Percentiles rank a stretch among this genome's conserved stretches.
Conservation (phyloP, 768 basidiomycete genomes). For the Tricholoma saponaceum region DNA sequence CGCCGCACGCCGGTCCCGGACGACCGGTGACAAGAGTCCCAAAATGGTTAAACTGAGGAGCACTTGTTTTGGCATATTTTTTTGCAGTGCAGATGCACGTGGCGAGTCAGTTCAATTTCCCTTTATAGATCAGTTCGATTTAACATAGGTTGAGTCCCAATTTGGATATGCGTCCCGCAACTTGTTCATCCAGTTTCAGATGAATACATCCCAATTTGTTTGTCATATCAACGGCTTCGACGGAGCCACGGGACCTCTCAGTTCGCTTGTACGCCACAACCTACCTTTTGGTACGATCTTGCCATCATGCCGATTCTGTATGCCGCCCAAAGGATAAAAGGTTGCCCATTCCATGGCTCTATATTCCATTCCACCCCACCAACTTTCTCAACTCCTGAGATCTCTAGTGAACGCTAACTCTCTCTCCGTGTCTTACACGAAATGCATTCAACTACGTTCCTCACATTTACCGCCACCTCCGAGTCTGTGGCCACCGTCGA, state of each 20-base stretch:
- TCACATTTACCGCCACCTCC: conserved; percentile 3
- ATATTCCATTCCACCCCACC: conserved; percentile 18
- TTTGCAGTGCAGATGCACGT: conserved; percentile 7
- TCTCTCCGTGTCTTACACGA: conserved; percentile 1
- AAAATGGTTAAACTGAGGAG: background rate
- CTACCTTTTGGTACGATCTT: conserved; percentile 20
- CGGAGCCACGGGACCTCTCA: conserved; percentile 34
- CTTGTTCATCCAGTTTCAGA: conserved; percentile 5
- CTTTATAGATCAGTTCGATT: conserved; percentile 9
- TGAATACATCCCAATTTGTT: conserved; percentile 13
- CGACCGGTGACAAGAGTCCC: background rate
- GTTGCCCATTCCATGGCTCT: conserved; percentile 15
- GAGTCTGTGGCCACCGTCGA: conserved; percentile 13
- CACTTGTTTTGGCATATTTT: background rate
- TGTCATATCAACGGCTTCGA: conserved; percentile 36
- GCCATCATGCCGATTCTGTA: conserved; percentile 20
- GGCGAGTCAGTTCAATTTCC: conserved; percentile 10
- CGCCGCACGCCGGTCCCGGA: background rate
- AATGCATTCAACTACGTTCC: conserved; percentile 20
- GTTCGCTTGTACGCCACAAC: conserved; percentile 25
- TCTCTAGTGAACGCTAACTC: too few species aligned
- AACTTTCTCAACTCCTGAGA: conserved; percentile 9
- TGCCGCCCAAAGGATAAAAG: conserved; percentile 30
- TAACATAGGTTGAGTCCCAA: conserved; percentile 2
- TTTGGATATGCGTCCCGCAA: conserved; percentile 13